Base-by-base conservation (phyloP, 495 filamentous ascomycete species). In the Elasticomyces elasticus region DNA sequence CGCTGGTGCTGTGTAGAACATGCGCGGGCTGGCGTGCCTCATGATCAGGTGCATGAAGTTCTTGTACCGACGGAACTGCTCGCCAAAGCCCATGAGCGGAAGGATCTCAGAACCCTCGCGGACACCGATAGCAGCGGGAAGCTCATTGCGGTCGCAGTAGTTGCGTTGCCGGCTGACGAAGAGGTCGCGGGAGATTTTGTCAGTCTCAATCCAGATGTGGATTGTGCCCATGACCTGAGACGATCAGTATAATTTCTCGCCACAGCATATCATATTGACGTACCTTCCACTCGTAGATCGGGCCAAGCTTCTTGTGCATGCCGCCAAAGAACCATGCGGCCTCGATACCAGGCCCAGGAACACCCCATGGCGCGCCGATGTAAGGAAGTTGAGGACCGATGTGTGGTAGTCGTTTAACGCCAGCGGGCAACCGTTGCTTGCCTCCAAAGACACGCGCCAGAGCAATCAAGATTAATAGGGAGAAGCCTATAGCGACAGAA, bases 101-200 rank as follows among this genome's bases (percentile, higher is more conserved):
- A 59, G 51, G 35, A 59, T 44, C 31, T 59, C 56, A 5, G 40
- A 53, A 26, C 51, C 56, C 51, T 55, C 56, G 4, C 35, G 5
- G 51, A 59, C 53, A 12, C 56, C 56, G 11, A 59, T 31, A 13
- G 56, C 51, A 35, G 56, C 56, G 3, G 56, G 56, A 17, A 59
- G 56, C 43, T 35, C 51, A 22, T 59, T 54, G 25, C 56, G 56
- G 35, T 59, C 56, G 44, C 56, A 59, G 46, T 59, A 59, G 23
- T 54, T 59, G 2, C 44, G 40, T 28, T 57, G 47, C 2, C 53
- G 53, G 26, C 72, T 76, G 23, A 76, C 70, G 11, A 80, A 69
- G 13, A 81, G 71, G 49, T 81, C 78, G 30, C 75, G 68, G 35
- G 78, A 76, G 42, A 80, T 77, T 61, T 72, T 72, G 60, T 77